Conservation (phyloP, 208 protist species). For the Crithidia expoeki region DNA sequence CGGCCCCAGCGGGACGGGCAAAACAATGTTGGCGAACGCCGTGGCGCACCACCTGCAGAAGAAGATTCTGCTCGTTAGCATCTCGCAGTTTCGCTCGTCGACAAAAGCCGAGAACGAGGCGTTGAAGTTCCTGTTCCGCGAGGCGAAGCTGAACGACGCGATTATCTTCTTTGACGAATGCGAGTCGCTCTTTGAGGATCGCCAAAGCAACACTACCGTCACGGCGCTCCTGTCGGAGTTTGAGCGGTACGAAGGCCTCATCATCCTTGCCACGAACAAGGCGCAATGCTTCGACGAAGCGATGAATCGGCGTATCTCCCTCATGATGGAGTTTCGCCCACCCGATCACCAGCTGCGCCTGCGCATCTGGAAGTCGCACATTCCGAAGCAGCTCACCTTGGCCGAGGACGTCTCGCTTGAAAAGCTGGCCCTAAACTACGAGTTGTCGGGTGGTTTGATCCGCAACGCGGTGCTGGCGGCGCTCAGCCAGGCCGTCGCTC, state of each 20-base stretch:
- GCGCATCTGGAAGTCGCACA: slow-evolving; percentile 83
- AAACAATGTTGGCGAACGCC: slow-evolving; percentile 95
- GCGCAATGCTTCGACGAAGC: slow-evolving; percentile 91
- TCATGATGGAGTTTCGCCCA: slow-evolving; percentile 91
- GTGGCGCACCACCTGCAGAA: slow-evolving; percentile 89
- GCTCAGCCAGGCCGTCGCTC: slow-evolving; percentile 76
- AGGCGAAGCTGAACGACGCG: slow-evolving; percentile 91
- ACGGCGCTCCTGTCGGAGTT: slow-evolving; percentile 91
- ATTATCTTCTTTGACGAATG: slow-evolving; percentile 96
- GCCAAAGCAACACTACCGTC: slow-evolving; percentile 80
- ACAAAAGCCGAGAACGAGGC: slow-evolving; percentile 65
- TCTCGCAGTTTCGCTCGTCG: slow-evolving; percentile 79
- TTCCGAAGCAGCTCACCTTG: slow-evolving; percentile 58
- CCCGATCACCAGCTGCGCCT: slow-evolving; percentile 88
- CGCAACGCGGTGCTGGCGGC: slow-evolving; percentile 92
- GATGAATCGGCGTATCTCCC: slow-evolving; percentile 93
- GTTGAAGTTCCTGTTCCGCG: slow-evolving; percentile 91
- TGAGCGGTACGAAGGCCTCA: slow-evolving; percentile 89
- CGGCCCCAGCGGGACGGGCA: slow-evolving; percentile 91
- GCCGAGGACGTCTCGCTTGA: slow-evolving; percentile 72
- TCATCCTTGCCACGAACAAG: slow-evolving; percentile 92
- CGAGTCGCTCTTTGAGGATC: slow-evolving; percentile 89
- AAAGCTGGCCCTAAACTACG: slow-evolving; percentile 83
- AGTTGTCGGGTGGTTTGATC: slow-evolving; percentile 91
- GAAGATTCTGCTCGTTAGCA: slow-evolving; percentile 87